Base-by-base conservation (phyloP, 176 grass and related monocot genomes). In the Musa schizocarpa region DNA sequence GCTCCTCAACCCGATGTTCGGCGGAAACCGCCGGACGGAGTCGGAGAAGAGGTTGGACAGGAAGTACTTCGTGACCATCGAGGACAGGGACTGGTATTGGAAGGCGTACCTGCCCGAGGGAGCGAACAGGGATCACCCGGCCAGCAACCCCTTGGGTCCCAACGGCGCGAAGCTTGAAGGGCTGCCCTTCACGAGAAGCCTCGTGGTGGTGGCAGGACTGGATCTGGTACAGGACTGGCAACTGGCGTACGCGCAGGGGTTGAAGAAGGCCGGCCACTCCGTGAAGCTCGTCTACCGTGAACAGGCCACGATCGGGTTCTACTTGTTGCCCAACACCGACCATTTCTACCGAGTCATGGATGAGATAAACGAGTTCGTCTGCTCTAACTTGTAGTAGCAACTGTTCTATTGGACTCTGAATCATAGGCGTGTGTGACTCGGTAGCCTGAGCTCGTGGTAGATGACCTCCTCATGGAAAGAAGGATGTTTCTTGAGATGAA, bases 21-120 rank as follows among this genome's bases (percentile, higher is more conserved):
- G 95, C 68, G 95, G 95, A 56, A 69, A 21, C 14, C 68, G 69
- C 23, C 88, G 90, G 17, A 87, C 88, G 1, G 95, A 94, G 23
- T 99, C 95, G 14, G 95, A 99, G 86, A 82, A 81, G 25, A 83
- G 79, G 1, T 89, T 99, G 0, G 95, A 99, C 78, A 88, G 95
- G 52, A 99, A 94, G 80, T 99, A 94, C 76, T 99, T 99, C 76
- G 95, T 99, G 25, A 99, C 95, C 10, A 80, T 99, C 55, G 90
- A 92, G 83, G 95, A 99, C 77, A 84, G 95, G 82, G 88, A 99
- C 75, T 99, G 95, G 95, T 99, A 99, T 84, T 99, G 95, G 95
- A 99, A 92, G 80, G 95, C 95, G 9, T 99, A 87, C 76, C 91
- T 99, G 65, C 95, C 95, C 17, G 88, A 99, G 81, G 88, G 76